Conservation (phyloP, 306 rosid genomes). For the Trifolium pratense region DNA sequence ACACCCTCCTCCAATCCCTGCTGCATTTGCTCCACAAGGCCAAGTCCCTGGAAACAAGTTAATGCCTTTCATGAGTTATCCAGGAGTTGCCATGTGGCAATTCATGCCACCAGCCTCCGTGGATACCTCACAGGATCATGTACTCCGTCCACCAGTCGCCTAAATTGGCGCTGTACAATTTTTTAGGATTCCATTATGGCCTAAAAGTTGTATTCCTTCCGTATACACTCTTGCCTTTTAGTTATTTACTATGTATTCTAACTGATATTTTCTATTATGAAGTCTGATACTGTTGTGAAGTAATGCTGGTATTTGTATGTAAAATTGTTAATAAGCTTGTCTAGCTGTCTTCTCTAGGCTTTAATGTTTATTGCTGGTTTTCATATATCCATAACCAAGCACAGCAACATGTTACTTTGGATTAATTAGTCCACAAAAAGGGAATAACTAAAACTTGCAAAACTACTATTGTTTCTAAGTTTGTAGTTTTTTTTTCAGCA, state of each 20-base stretch:
- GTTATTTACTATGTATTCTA: conserved; percentile 49
- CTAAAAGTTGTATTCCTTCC: conserved; percentile 49
- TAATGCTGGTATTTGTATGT: conserved; percentile 64
- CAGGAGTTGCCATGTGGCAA: conserved; percentile 98
- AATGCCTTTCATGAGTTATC: conserved; percentile 86
- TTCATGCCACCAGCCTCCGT: conserved; percentile 95
- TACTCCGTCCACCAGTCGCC: conserved; percentile 96
- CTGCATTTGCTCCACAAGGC: conserved; percentile 85
- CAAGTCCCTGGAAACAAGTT: conserved; percentile 88
- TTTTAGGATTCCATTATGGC: conserved; percentile 52
- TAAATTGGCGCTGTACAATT: conserved; percentile 56
- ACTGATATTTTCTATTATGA: conserved; percentile 52
- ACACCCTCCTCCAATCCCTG: conserved; percentile 74
- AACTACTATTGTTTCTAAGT: background rate
- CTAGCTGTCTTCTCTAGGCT: conserved; percentile 38
- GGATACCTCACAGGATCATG: conserved; percentile 98
- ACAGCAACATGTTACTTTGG: conserved; percentile 11
- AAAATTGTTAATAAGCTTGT: conserved; percentile 67
- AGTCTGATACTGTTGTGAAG: conserved; percentile 56
- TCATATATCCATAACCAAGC: background rate
- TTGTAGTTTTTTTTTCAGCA: background rate
- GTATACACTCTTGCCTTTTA: conserved; percentile 44
- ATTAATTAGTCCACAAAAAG: conserved; percentile 23
- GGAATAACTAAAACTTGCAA: conserved; percentile 5
- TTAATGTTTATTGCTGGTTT: conserved; percentile 22